These are phyloP conservation scores for Trichophyton verrucosum DNA, from an alignment of 2,329 filamentous ascomycete genomes.

Conservation along the genomic window DNA sequence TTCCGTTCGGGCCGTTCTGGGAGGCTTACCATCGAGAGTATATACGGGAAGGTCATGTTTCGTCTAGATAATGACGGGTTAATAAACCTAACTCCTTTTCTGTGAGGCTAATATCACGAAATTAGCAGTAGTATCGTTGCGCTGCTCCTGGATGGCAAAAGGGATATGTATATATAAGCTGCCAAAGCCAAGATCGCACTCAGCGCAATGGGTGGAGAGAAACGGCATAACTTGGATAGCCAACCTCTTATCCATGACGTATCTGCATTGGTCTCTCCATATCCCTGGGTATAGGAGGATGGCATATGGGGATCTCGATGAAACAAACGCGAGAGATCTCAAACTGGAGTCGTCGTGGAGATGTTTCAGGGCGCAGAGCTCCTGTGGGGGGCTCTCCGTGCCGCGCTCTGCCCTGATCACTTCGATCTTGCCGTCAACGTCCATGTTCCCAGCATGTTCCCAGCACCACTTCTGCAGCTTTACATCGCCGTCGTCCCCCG, in stretches of 20 bases:
- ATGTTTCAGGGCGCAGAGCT: neutral
- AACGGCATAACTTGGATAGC: no score
- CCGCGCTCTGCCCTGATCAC: neutral
- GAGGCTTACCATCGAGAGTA: neutral
- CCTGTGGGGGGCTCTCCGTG: neutral
- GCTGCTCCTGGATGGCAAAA: no score
- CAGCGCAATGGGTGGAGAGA: no score
- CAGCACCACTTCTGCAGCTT: neutral
- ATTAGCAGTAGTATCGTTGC: no score
- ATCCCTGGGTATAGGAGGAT: neutral
- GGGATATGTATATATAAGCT: no score
- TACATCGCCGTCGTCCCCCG: neutral
- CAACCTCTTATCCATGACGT: no score
- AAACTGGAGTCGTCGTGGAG: neutral
- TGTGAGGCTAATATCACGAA: no score
- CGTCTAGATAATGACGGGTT: neutral
- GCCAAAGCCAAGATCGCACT: no score
- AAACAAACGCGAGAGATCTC: neutral
- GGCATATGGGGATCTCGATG: neutral
- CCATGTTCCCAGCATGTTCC: neutral
- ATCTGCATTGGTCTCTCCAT: no score
- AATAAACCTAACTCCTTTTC: neutral
- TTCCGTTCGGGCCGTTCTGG: neutral
- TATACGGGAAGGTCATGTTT: neutral
- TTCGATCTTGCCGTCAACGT: neutral